A percentile compares a stretch with the other conserved stretches of the same genome.
These are phyloP conservation scores for Panicum hallii DNA, from an alignment of 202 grass and related monocot genomes.

Conservation along the genomic window DNA sequence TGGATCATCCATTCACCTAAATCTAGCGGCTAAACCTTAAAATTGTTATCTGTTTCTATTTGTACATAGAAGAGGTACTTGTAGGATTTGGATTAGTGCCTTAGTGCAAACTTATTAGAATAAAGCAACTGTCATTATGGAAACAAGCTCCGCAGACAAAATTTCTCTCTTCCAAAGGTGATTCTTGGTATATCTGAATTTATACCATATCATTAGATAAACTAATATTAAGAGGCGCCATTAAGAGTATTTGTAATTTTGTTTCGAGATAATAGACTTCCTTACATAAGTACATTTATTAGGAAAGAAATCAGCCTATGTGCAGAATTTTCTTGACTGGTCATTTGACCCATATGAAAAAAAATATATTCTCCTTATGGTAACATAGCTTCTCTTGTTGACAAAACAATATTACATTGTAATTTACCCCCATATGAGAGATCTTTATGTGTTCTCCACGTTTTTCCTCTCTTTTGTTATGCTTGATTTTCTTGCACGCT, in stretches of 20 bases:
- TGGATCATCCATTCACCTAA: not conserved
- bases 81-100: not conserved
- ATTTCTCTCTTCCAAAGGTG: not conserved
- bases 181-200: not conserved
- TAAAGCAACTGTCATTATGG: not conserved
- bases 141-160: not conserved
- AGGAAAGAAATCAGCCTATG: slow-evolving; percentile 7
- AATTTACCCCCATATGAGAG: not conserved
- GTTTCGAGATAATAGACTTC: not conserved
- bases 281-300: slow-evolving; percentile 2
- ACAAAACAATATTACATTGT: not conserved
- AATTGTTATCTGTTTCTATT: not conserved
- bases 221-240: not conserved
- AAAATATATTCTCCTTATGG: slow-evolving; percentile 2
- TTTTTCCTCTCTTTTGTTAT: not conserved
- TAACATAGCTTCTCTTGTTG: not conserved
- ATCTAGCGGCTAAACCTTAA: not conserved
- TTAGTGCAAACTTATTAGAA: not conserved
- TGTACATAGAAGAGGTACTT: not conserved
- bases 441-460: not conserved
- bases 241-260: not conserved
- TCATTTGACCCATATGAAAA: slow-evolving; percentile 9
- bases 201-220: not conserved
- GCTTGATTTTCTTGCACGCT: not conserved
- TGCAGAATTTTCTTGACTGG: slow-evolving; percentile 4